phyloP scores from a whole-genome alignment of 2,329 filamentous ascomycete genomes.

The Podosphaera leucotricha region DNA sequence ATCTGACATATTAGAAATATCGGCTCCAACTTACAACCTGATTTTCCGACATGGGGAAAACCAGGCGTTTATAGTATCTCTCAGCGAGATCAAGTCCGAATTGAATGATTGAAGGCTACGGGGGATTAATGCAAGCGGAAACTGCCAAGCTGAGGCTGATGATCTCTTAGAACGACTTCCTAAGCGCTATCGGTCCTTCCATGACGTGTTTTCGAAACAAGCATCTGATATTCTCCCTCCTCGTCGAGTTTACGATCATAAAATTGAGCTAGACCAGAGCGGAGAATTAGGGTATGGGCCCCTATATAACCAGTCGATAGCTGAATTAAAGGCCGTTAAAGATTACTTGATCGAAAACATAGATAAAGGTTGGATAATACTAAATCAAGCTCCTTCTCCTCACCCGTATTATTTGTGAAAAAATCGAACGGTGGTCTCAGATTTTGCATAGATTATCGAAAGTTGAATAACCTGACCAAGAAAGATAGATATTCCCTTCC shows the following conservation, averaged over 20 bases:
- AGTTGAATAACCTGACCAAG: neutral
- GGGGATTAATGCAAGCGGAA: neutral
- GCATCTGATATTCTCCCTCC: neutral
- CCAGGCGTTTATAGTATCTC: neutral
- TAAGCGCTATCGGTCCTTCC: neutral
- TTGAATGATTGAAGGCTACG: neutral
- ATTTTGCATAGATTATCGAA: neutral
- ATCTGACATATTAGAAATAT: neutral
- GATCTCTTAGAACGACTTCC: neutral
- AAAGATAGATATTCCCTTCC: neutral
- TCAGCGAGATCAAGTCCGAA: neutral
- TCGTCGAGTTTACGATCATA: neutral
- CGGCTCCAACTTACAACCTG: neutral
- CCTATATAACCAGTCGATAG: neutral
- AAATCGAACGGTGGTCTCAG: neutral
- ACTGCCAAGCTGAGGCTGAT: neutral
- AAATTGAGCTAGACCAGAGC: neutral
- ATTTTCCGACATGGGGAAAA: neutral
- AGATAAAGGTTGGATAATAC: neutral
- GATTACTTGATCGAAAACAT: conserved; percentile 2
- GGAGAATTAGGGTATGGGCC: neutral
- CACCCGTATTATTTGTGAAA: conserved; percentile 1
- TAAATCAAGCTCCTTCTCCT: neutral
- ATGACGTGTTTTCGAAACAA: neutral
- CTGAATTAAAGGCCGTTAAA: neutral